Evolutionary conservation across 2,329 filamentous ascomycete genomes (phyloP).

Genomic region (Paracorniculantispora psalliotae): DNA sequence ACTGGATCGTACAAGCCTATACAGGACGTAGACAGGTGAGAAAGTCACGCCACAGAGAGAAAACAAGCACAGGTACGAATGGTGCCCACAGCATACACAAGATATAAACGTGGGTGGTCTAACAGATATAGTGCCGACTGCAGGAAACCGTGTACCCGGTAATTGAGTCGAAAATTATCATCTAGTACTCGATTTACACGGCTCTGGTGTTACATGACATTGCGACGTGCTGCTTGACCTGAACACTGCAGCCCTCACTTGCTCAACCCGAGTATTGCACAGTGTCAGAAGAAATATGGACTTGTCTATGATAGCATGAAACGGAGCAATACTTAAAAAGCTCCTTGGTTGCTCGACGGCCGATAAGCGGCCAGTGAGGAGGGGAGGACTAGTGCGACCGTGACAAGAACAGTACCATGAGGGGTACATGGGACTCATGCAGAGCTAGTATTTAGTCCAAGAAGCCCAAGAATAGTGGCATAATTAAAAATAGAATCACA

Average conservation of each 20-base stretch:
- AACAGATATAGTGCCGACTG: background rate
- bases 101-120: background rate
- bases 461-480: slow-evolving; percentile 19
- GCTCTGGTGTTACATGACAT: background rate
- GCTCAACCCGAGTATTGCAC: background rate
- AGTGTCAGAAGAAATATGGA: background rate
- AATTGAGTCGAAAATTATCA: background rate
- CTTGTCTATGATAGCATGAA: background rate
- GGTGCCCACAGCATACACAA: background rate
- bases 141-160: background rate
- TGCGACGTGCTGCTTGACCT: too few species aligned
- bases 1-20: background rate
- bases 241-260: background rate
- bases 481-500: slow-evolving; percentile 32
- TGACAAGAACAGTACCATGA: background rate
- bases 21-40: too few species aligned
- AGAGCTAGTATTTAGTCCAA: slow-evolving; percentile 14
- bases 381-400: background rate
- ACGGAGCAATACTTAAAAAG: too few species aligned
- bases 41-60: background rate
- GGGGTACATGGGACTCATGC: background rate
- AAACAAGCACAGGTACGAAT: background rate
- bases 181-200: background rate
- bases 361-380: background rate
- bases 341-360: background rate